A percentile compares a stretch with the other conserved stretches of the same genome.
phyloP scores from a whole-genome alignment of 2,329 filamentous ascomycete genomes.

The Coniochaeta sp. region DNA sequence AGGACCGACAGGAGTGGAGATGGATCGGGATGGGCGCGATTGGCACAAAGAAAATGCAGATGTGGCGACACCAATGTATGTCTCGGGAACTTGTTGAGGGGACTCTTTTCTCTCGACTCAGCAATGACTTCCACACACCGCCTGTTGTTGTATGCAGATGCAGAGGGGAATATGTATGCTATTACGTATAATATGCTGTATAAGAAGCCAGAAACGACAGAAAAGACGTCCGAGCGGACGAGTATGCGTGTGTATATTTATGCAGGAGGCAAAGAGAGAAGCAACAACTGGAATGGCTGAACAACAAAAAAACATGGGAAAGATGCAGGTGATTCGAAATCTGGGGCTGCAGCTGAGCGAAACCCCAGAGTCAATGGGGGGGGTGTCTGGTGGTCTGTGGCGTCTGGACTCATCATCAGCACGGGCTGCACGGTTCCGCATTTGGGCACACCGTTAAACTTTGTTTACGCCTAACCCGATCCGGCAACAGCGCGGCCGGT shows the following conservation, averaged over 20 bases:
- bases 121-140: neutral
- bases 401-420: neutral
- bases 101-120: neutral
- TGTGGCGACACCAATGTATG: neutral
- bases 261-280: neutral
- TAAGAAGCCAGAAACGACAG: slow-evolving; percentile 1
- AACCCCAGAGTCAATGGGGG: neutral
- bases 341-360: neutral
- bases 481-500: neutral
- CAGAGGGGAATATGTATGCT: neutral
- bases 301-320: neutral
- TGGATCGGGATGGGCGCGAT: neutral
- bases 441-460: neutral
- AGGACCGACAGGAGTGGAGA: neutral
- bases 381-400: too few species aligned
- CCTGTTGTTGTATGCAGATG: neutral
- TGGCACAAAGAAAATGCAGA: neutral
- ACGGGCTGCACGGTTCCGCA: neutral
- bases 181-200: neutral
- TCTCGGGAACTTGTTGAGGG: neutral
- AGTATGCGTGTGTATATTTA: neutral
- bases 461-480: neutral
- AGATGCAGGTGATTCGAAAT: slow-evolving; percentile 1
- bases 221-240: neutral
- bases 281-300: neutral